Evolutionary conservation across 2,329 filamentous ascomycete species (phyloP), one percentile per base, ranked within the genome.

Genomic region (Bisporella sp.): DNA sequence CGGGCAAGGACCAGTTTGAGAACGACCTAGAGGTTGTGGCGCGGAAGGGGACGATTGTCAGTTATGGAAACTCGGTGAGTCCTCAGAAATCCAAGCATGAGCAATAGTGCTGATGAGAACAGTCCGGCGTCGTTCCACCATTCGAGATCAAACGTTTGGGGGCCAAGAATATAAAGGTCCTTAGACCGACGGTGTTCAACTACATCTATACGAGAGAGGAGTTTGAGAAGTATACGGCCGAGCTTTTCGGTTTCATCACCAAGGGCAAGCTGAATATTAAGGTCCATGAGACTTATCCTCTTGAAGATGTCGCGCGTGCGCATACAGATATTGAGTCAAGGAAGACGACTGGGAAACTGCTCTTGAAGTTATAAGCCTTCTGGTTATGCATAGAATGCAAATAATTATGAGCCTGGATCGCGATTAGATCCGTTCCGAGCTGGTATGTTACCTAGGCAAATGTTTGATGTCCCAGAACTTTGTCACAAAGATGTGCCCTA

Each of bases 1-100:
- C 96, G 4, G 91, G 91, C 11, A 89, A 89, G 71, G 76, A 77
- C 46, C 96, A 91, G 0, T 95, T 95, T 70, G 88, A 96, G 59
- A 75, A 79, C 28, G 85, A 85, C 62, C 66, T 96, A 55, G 81
- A 90, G 56, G 78, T 82, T 61, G 75, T 92, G 50, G 86, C 83
- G 58, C 68, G 83, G 56, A 95, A 95, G 73, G 91, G 89, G 4
- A 85, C 75, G 2, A 69, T 95, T 61, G 76, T 89, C 33, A 84
- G 81, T 48, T 95, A 90, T 70, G 89, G 89, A 4, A 95, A 95
- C 69, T 86, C 89, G 7, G 75, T 77, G 66, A 79, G 82, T 47
- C 28, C 5, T n/a, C 6, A 21, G 21, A 21, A 21, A 21, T 21
- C 21, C 2, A 21, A 21, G 21, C 21, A 21, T 21, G 21, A 21